Base-by-base conservation (phyloP, 495 filamentous ascomycete species). In the Tuber magnatum region DNA sequence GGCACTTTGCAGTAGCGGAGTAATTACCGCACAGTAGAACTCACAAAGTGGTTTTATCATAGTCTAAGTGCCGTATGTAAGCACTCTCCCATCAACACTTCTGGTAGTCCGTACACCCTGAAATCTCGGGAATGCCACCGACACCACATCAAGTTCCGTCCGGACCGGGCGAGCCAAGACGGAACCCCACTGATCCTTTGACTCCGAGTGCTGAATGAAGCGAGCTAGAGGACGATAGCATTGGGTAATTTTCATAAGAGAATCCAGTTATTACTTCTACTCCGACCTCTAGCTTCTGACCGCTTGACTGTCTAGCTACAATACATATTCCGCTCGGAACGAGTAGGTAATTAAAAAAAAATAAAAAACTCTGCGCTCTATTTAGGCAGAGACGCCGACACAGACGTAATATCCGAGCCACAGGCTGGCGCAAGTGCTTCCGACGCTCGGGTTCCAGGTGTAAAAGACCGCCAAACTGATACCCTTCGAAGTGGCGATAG, bases 391-490 rank as follows among this genome's bases (percentile, higher is more conserved):
- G n/a, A 48, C 69, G 12, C 74, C 70, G 4, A 44, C 40, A 73
- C 75, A 76, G 14, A 51, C 70, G 6, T 68, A 65, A 44, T 74
- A 69, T 18, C 48, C 75, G 0, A n/a, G 48, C 75, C 71, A 69
- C 71, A 86, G 80, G 71, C 84, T 84, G 39, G 76, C 68, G 73
- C 85, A 86, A n/a, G 73, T 72, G 14, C 72, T 43, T 20, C 85
- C 81, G 39, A 87, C 79, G 68, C 83, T 84, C 0, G 84, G 78
- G 77, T 88, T 88, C 82, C 82, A 85, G 73, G 69, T 48, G 43
- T 78, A 76, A 74, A 86, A 77, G 14, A 84, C 48, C n/a, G 78
- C 74, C 35, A 81, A 74, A 28, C 77, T 75, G 39, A 85, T 82
- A 38, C 82, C 83, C 14, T 73, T 71, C 39, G 77, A 76, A 18